Conservation (phyloP, 805 yeast genomes). For the Ogataea trehalophila region DNA sequence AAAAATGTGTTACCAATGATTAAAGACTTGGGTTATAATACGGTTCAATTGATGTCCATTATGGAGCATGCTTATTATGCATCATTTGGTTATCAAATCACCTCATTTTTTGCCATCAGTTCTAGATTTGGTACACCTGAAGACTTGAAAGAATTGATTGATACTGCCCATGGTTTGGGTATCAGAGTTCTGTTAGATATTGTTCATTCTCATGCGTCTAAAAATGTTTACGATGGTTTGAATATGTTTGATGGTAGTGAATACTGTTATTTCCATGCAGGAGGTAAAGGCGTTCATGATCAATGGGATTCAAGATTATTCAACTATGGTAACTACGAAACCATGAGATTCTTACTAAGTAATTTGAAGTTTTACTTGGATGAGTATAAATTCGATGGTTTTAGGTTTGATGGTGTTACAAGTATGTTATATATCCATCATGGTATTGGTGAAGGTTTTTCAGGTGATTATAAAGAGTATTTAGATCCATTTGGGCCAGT, state of each 20-base stretch:
- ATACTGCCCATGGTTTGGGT: constrained; percentile 86
- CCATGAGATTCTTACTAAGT: constrained; percentile 76
- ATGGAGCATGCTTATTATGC: constrained; percentile 99
- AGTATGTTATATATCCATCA: constrained; percentile 89
- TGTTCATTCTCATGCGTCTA: constrained; percentile 95
- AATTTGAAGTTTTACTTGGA: constrained; percentile 82
- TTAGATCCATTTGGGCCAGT: constrained; percentile 69
- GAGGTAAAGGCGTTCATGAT: constrained; percentile 83
- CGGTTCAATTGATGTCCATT: constrained; percentile 93
- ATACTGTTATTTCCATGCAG: constrained; percentile 85
- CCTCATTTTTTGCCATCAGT: constrained; percentile 84
- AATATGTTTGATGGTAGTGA: constrained; percentile 94
- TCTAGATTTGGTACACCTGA: constrained; percentile 96
- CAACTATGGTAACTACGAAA: constrained; percentile 89
- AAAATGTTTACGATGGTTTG: constrained; percentile 89
- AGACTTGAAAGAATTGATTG: constrained; percentile 84
- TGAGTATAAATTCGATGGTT: constrained; percentile 86
- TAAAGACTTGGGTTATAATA: constrained; percentile 80
- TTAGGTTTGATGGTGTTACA: constrained; percentile 95
- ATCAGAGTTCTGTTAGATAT: constrained; percentile 83
- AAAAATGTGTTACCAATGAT: constrained; percentile 76
- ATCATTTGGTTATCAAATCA: constrained; percentile 95
- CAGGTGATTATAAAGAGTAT: constrained; percentile 91
- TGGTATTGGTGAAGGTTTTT: constrained; percentile 83
- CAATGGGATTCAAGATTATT: constrained; percentile 96